Evolutionary conservation across 2,329 filamentous ascomycete species (phyloP).

Genomic region (Hymenoscyphus albidus): DNA sequence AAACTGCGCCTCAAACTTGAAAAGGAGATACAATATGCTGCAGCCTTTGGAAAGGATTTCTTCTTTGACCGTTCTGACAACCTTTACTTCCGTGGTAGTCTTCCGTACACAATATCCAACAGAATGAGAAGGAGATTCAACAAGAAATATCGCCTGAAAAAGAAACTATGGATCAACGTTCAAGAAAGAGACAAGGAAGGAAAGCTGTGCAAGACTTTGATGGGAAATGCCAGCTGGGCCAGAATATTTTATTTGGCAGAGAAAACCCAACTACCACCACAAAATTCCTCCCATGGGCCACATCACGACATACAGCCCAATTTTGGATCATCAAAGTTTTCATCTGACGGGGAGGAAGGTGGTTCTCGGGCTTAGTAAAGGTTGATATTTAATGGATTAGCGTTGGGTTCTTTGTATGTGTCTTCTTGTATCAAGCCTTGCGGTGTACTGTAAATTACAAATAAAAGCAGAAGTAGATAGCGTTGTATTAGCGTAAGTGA

Average conservation of each 20-base stretch:
- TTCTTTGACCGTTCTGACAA: conserved; percentile 20
- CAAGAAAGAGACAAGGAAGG: conserved; percentile 23
- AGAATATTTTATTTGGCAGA: conserved; percentile 19
- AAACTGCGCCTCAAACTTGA: conserved; percentile 4
- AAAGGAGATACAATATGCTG: conserved; percentile 17
- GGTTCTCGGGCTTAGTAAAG: too few species aligned
- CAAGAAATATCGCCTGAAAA: conserved; percentile 12
- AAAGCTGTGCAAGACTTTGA: conserved; percentile 24
- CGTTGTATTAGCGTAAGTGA: too few species aligned
- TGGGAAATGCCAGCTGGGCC: conserved; percentile 23
- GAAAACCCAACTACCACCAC: not conserved
- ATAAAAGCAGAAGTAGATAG: too few species aligned
- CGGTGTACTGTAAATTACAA: too few species aligned
- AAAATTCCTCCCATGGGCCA: too few species aligned
- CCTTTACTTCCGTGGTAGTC: conserved; percentile 22
- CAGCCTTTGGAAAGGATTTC: conserved; percentile 22
- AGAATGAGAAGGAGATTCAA: conserved; percentile 18
- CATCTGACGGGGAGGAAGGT: too few species aligned
- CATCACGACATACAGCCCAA: too few species aligned
- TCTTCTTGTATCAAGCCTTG: too few species aligned
- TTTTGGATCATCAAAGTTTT: too few species aligned
- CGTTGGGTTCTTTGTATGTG: too few species aligned
- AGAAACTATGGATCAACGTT: conserved; percentile 14
- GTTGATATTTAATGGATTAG: too few species aligned
- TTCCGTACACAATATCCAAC: conserved; percentile 21